These are phyloP conservation scores for Rossbeevera mucosa DNA, from an alignment of 768 basidiomycete genomes.

Conservation along the genomic window DNA sequence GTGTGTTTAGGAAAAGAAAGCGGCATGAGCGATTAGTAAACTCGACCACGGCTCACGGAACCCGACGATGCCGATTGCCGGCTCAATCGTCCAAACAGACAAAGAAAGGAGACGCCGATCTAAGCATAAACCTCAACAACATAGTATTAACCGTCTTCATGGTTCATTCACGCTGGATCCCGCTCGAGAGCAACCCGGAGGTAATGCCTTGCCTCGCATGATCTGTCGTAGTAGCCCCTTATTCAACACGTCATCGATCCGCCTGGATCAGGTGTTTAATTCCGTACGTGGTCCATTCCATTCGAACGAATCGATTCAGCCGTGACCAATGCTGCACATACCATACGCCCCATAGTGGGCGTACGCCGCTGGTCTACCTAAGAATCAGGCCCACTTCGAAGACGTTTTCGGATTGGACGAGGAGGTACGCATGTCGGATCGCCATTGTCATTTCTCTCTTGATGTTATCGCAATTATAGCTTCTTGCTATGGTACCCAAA, in stretches of 20 bases:
- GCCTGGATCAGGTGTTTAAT: constrained; percentile 28
- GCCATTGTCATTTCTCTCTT: not conserved
- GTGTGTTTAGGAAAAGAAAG: no score
- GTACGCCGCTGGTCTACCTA: constrained; percentile 56
- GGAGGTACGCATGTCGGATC: constrained; percentile 39
- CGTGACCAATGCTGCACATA: not conserved
- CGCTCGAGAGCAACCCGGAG: constrained; percentile 72
- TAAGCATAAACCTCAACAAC: not conserved
- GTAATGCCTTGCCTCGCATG: constrained; percentile 24
- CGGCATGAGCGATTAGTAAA: no score
- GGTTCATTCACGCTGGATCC: constrained; percentile 56
- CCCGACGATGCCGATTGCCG: not conserved
- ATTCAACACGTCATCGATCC: not conserved
- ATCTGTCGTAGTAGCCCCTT: not conserved
- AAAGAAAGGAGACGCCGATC: not conserved
- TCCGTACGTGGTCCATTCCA: constrained; percentile 15
- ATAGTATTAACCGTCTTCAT: constrained; percentile 9
- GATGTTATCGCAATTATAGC: constrained; percentile 34
- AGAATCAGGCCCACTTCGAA: constrained; percentile 47
- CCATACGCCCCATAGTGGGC: constrained; percentile 52
- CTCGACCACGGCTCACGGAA: not conserved
- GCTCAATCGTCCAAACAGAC: not conserved
- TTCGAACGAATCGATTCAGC: not conserved
- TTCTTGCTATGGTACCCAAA: constrained; percentile 62
- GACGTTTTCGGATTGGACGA: constrained; percentile 73